Percentiles rank a stretch among this genome's conserved stretches.
These are phyloP conservation scores for Boletus subcaerulescens DNA, from an alignment of 768 basidiomycete genomes.

Conservation along the genomic window DNA sequence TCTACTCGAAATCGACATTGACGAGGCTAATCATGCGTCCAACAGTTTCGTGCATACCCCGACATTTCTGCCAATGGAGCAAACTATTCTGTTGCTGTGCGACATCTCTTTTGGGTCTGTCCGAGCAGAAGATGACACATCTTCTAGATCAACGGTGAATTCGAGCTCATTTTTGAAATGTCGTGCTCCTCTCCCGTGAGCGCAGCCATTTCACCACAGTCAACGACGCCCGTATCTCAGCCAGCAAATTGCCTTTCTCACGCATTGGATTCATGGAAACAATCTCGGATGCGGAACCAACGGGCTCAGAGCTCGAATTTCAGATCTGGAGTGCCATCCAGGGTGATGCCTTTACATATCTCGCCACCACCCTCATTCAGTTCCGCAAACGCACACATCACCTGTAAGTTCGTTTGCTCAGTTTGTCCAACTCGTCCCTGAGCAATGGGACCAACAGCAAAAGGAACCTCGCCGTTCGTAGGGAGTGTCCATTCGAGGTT, in stretches of 20 bases:
- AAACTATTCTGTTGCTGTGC: constrained; percentile 22
- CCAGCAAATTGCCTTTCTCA: constrained; percentile 25
- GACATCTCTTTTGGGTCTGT: too few relatives aligned
- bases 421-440: constrained; percentile 36
- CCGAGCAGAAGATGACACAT: too few relatives aligned
- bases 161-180: constrained; percentile 29
- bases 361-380: constrained; percentile 56
- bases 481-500: too few relatives aligned
- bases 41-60: constrained; percentile 36
- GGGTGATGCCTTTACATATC: constrained; percentile 74
- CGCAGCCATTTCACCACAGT: constrained; percentile 36
- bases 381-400: constrained; percentile 40
- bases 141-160: constrained; percentile 23
- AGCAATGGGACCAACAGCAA: constrained; percentile 36
- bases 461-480: constrained; percentile 34
- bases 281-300: constrained; percentile 43
- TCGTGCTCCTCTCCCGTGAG: constrained; percentile 31
- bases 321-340: constrained; percentile 83
- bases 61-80: constrained; percentile 39
- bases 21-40: constrained; percentile 1
- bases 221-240: constrained; percentile 36
- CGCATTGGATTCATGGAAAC: constrained; percentile 30
- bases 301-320: constrained; percentile 62
- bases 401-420: constrained; percentile 39
- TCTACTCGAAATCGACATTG: neutral